Evolutionary conservation across 2,329 filamentous ascomycete genomes (phyloP).

Genomic region (Xylaria sp.): DNA sequence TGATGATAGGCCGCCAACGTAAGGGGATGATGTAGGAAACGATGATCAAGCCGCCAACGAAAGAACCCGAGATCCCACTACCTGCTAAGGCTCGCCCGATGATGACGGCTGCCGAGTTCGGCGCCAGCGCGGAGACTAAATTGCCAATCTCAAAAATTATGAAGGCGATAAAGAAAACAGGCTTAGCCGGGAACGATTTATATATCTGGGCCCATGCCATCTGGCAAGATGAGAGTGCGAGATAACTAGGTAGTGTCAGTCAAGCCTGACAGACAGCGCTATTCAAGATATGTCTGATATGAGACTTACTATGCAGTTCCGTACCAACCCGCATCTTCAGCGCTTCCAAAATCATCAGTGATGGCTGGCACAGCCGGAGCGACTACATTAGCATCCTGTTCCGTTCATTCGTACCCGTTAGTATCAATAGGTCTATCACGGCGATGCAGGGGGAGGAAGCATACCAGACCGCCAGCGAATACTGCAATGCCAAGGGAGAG

Average conservation of each 20-base stretch:
- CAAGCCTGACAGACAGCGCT: too few species aligned
- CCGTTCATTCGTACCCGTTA: neutral
- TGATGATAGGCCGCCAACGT: neutral
- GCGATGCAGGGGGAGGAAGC: neutral
- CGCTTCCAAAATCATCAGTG: neutral
- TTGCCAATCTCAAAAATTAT: neutral
- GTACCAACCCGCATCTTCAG: neutral
- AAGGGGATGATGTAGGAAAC: neutral
- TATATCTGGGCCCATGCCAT: conserved; percentile 1
- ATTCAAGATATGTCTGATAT: neutral
- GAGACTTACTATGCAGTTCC: neutral
- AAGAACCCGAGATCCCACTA: neutral
- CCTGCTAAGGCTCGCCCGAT: neutral
- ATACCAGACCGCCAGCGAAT: neutral
- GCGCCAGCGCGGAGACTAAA: neutral
- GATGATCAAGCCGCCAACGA: neutral
- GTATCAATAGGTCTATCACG: neutral
- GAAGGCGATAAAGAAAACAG: neutral
- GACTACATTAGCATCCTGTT: conserved; percentile 1
- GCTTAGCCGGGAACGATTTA: neutral
- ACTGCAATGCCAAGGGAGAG: neutral
- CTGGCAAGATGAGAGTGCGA: neutral
- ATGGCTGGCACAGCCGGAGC: neutral
- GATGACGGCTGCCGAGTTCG: neutral
- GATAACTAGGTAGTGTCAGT: neutral